Evolutionary conservation across 805 yeast species (phyloP), one percentile per base, ranked within the genome.

Genomic region (Kodamaea neixiangensis): DNA sequence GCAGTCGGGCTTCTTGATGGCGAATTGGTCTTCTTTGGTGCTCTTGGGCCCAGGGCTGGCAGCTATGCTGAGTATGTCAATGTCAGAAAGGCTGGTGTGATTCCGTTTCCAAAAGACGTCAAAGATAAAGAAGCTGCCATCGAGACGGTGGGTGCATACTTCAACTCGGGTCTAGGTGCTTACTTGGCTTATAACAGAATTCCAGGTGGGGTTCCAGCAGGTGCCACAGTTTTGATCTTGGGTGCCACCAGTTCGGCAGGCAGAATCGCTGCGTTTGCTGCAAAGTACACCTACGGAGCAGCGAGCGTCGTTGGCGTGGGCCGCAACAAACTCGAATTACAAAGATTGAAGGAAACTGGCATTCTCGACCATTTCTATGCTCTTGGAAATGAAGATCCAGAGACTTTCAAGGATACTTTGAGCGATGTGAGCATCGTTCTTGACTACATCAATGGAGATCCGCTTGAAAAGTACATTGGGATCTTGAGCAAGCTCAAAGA

Each of bases 181-280:
- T 41, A 39, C 15, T 29, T 44, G 22, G 57, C 53, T 17, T 49
- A 49, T 25, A 25, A 42, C 18, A 38, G 53, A n/a, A 29, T 53
- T 10, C 48, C 50, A 7, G 49, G 47, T 18, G 37, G 47, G 5
- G 18, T 51, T 17, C 51, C 35, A 18, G 33, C 35, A 17, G 21
- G 25, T 7, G 29, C 49, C 44, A 44, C 53, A 13, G 48, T 54
- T 6, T 51, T 50, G 18, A 39, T 54, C 14, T n/a, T 48, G 5
- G 57, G 57, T 1, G 57, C 45, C 17, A 54, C 57, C 6, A 47
- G 53, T 14, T 33, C 51, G 6, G 46, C 54, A 9, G 57, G 57
- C 14, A 35, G 25, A 13, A 7, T 51, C 38, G 53, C 53, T 3
- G 42, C 48, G 3, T 54, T 51, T 22, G 41, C 42, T 21, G 54